Evolutionary conservation across 2,329 filamentous ascomycete genomes (phyloP).

Genomic region (Albifimbria verrucaria): DNA sequence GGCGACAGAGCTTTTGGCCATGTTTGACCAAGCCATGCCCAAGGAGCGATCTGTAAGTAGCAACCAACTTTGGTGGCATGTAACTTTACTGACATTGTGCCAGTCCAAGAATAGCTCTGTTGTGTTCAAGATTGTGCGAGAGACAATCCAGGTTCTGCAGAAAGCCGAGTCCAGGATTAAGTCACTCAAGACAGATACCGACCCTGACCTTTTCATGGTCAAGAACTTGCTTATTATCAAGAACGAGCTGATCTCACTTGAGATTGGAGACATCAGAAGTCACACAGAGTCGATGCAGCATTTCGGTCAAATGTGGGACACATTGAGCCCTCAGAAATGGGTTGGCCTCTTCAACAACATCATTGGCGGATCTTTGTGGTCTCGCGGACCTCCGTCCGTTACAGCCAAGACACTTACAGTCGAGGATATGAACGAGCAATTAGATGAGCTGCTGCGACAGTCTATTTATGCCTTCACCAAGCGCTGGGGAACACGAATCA

Average conservation of each 20-base stretch:
- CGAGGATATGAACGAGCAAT: constrained; percentile 61
- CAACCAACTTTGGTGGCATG: neutral
- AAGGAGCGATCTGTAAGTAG: constrained; percentile 58
- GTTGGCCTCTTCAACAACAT: constrained; percentile 57
- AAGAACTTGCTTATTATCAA: constrained; percentile 94
- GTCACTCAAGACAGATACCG: constrained; percentile 55
- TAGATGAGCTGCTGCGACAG: constrained; percentile 60
- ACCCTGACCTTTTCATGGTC: constrained; percentile 88
- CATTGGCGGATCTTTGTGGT: constrained; percentile 54
- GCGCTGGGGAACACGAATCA: constrained; percentile 51
- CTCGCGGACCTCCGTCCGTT: constrained; percentile 29
- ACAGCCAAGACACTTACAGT: constrained; percentile 39
- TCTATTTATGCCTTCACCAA: constrained; percentile 62
- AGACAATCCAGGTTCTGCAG: constrained; percentile 80
- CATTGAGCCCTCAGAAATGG: constrained; percentile 54
- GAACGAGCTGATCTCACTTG: constrained; percentile 91
- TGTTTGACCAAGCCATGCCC: constrained; percentile 64
- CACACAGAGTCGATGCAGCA: constrained; percentile 51
- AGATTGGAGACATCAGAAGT: constrained; percentile 71
- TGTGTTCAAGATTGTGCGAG: constrained; percentile 74
- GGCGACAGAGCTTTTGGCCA: constrained; percentile 54
- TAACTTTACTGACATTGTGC: constrained; percentile 10
- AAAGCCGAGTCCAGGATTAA: constrained; percentile 71
- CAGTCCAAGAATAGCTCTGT: constrained; percentile 48
- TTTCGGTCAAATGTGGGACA: constrained; percentile 63